A percentile compares a stretch with the other conserved stretches of the same genome.
Evolutionary conservation across 2,329 filamentous ascomycete species (phyloP).

Genomic region (Helotiales sp.): DNA sequence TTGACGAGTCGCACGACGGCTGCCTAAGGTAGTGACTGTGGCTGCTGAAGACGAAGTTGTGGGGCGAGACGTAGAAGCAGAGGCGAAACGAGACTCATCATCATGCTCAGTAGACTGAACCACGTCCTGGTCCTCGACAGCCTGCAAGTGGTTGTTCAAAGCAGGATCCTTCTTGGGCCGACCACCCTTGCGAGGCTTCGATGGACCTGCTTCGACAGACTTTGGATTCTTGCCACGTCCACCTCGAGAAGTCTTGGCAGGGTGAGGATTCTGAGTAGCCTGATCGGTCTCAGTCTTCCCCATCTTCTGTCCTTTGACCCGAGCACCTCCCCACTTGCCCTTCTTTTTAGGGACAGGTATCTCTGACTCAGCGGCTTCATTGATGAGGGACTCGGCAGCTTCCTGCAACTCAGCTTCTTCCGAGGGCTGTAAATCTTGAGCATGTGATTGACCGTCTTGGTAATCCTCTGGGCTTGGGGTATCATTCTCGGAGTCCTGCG

Average conservation of each 20-base stretch:
- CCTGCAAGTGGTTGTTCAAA: constrained; percentile 3
- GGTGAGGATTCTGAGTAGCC: neutral
- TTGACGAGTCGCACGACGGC: constrained; percentile 15
- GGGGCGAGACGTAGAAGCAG: constrained; percentile 21
- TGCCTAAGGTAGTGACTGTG: constrained; percentile 16
- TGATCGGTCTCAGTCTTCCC: neutral
- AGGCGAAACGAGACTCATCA: constrained; percentile 20
- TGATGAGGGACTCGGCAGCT: constrained; percentile 28
- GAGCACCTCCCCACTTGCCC: constrained; percentile 23
- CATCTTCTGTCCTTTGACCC: constrained; percentile 17
- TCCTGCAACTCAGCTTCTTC: constrained; percentile 28
- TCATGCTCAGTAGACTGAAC: constrained; percentile 29
- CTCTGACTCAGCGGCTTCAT: constrained; percentile 14
- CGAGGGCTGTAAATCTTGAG: constrained; percentile 22
- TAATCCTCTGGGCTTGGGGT: constrained; percentile 2
- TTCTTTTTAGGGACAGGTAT: constrained; percentile 13
- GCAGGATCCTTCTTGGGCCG: neutral
- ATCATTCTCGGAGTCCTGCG: constrained; percentile 13
- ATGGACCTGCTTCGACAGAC: neutral
- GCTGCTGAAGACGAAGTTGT: constrained; percentile 23
- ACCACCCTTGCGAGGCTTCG: neutral
- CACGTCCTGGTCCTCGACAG: constrained; percentile 22
- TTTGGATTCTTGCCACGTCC: constrained; percentile 19
- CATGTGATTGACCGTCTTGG: constrained; percentile 4
- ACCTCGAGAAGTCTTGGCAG: constrained; percentile 10